These are phyloP conservation scores for Fusarium drepaniforme DNA, from an alignment of 2,329 filamentous ascomycete species.

Conservation along the genomic window DNA sequence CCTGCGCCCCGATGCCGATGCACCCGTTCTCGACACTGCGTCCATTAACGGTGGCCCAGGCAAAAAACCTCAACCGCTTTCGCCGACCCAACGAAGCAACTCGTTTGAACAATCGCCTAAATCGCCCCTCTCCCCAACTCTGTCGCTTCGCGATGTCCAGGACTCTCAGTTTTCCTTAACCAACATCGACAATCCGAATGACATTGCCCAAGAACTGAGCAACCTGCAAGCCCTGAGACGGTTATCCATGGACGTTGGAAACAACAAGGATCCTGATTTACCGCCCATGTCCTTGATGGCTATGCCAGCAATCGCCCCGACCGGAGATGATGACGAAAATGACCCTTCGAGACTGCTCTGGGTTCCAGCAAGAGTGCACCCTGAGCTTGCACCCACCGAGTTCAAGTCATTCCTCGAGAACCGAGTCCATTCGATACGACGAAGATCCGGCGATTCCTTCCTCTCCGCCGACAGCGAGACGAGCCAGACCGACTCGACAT, in stretches of 20 bases:
- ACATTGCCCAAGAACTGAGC: slow-evolving; percentile 91
- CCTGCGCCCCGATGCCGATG: slow-evolving; percentile 61
- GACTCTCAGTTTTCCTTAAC: slow-evolving; percentile 82
- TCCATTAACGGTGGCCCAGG: slow-evolving; percentile 49
- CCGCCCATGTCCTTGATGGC: slow-evolving; percentile 76
- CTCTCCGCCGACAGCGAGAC: slow-evolving; percentile 68
- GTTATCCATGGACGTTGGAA: slow-evolving; percentile 95
- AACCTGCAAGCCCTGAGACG: slow-evolving; percentile 91
- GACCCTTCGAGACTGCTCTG: slow-evolving; percentile 92
- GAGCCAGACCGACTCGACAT: slow-evolving; percentile 67
- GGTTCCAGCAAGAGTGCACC: slow-evolving; percentile 95
- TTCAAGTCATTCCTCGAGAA: slow-evolving; percentile 98
- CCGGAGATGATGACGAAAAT: slow-evolving; percentile 82
- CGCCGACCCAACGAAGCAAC: slow-evolving; percentile 55
- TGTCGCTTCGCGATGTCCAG: slow-evolving; percentile 66
- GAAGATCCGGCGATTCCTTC: slow-evolving; percentile 80
- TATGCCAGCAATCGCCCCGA: slow-evolving; percentile 79
- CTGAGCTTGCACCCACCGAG: slow-evolving; percentile 93
- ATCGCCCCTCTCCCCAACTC: slow-evolving; percentile 64
- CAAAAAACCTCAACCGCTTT: slow-evolving; percentile 58
- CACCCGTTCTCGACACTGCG: slow-evolving; percentile 48
- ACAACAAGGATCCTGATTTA: slow-evolving; percentile 78
- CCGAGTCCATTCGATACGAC: slow-evolving; percentile 88
- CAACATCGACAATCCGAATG: slow-evolving; percentile 89
- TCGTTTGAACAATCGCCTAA: slow-evolving; percentile 56